Percentiles rank a stretch among this genome's conserved stretches.
Conservation (phyloP, 2,329 filamentous ascomycete species). For the Drechslera avenae region DNA sequence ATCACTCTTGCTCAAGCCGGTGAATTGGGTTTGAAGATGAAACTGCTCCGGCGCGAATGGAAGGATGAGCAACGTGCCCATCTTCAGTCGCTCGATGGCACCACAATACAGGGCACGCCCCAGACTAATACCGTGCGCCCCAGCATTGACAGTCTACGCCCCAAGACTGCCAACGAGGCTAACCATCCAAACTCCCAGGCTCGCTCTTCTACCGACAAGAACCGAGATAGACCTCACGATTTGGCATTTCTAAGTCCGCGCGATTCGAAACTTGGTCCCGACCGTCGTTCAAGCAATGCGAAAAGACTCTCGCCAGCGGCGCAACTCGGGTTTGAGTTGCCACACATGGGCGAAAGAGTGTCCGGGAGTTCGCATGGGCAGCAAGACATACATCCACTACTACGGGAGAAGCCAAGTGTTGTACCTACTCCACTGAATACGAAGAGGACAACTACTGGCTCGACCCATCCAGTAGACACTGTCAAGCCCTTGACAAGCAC, state of each 20-base stretch:
- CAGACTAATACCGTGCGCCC: neutral
- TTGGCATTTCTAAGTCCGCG: neutral
- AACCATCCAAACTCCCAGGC: neutral
- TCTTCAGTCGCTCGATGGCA: neutral
- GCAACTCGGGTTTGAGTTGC: conserved; percentile 8
- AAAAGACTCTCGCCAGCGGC: neutral
- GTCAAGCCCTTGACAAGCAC: neutral
- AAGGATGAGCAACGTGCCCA: conserved; percentile 4
- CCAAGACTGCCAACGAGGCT: neutral
- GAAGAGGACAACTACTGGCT: too few relatives aligned
- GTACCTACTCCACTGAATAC: too few relatives aligned
- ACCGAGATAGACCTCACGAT: neutral
- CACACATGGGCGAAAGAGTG: neutral
- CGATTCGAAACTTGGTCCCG: conserved; percentile 12
- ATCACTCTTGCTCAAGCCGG: conserved; percentile 21
- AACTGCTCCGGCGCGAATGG: conserved; percentile 13
- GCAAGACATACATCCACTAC: conserved; percentile 1
- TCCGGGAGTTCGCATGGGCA: neutral
- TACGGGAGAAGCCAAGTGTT: neutral
- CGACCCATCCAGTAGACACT: too few relatives aligned
- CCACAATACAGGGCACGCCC: neutral
- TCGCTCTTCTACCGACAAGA: neutral
- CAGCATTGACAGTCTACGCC: neutral
- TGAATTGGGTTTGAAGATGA: conserved; percentile 30
- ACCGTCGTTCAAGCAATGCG: conserved; percentile 8